Base-by-base conservation (phyloP, 192 early-diverging fungal species). In the Funneliformis mosseae region DNA sequence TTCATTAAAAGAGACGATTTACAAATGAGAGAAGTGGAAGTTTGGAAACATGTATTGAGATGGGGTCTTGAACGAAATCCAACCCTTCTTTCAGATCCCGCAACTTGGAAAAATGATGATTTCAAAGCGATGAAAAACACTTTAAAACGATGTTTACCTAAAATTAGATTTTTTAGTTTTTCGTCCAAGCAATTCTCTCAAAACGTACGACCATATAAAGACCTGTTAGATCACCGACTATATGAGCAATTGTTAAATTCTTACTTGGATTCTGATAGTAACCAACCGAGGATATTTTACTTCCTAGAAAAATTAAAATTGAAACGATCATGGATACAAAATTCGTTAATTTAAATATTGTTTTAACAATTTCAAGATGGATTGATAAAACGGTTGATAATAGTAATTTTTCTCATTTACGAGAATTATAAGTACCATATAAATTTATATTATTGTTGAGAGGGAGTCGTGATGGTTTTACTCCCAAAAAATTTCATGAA, bases 41-140 rank as follows among this genome's bases (percentile, higher is more conserved):
- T 68, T 39, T 68, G 66, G 66, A 27, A 68, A 18, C 11, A 68
- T 39, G 66, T 68, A 68, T 38, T 68, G 18, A 38, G 28, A 68
- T 68, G 66, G 66, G 66, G 66, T 1, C 66, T 68, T 27, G 66
- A 23, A 27, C 66, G 18, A 55, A 55, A 55, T 55, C 4, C 48
- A 21, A 55, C 48, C 18, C 14, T 55, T 0, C 14, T 55, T 55
- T 16, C 48, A 21, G 48, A 55, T 55, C 48, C 48, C 18, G 48
- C 14, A 5, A 55, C 48, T 55, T 55, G 48, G 48, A 55, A 12
- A 18, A 16, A 55, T 55, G 48, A 55, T 18, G 48, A 55, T 55
- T 55, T 55, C 18, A 55, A 55, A 55, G 18, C 4, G 18, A 18
- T 55, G 48, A 16, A 55, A 55, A 55, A 55, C 18, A 68, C 66